Evolutionary conservation across 805 yeast species (phyloP).

Genomic region (Wickerhamomyces hampshirensis): DNA sequence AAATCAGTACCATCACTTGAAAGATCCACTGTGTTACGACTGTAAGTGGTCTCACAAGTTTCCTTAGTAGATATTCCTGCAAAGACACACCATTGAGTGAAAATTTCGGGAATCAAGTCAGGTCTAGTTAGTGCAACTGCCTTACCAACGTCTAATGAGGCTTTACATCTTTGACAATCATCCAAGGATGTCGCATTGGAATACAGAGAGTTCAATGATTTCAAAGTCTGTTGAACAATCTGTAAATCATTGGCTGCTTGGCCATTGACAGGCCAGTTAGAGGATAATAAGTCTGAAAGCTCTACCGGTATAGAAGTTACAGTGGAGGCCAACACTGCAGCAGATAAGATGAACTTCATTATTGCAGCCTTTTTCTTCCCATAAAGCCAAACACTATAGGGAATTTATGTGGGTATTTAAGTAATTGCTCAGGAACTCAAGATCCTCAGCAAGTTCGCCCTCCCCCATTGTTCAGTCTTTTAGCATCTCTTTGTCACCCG

Average conservation of each 20-base stretch:
- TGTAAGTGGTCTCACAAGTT: conserved; percentile 29
- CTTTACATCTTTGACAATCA: conserved; percentile 32
- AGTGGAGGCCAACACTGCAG: conserved; percentile 2
- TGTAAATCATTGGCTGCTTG: conserved; percentile 9
- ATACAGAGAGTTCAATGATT: conserved; percentile 13
- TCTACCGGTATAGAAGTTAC: conserved; percentile 10
- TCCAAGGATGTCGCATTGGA: conserved; percentile 13
- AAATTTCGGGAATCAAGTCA: conserved; percentile 36
- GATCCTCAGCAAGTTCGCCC: too few species aligned
- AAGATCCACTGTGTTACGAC: conserved; percentile 33
- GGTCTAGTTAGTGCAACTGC: conserved; percentile 34
- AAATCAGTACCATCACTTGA: conserved; percentile 41
- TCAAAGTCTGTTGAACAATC: conserved; percentile 11
- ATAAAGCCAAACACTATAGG: too few species aligned
- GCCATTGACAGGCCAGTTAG: conserved; percentile 10
- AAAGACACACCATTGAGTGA: conserved; percentile 39
- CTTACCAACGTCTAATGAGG: conserved; percentile 33
- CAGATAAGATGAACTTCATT: conserved; percentile 5
- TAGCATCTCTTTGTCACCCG: too few species aligned
- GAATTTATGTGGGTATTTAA: too few species aligned
- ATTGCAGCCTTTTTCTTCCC: not conserved
- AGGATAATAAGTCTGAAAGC: conserved; percentile 5
- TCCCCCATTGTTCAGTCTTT: too few species aligned
- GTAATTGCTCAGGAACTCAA: too few species aligned
- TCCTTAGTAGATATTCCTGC: conserved; percentile 22